phyloP scores from a whole-genome alignment of 805 yeast species.

The Wickerhamiella allomyrinae region DNA sequence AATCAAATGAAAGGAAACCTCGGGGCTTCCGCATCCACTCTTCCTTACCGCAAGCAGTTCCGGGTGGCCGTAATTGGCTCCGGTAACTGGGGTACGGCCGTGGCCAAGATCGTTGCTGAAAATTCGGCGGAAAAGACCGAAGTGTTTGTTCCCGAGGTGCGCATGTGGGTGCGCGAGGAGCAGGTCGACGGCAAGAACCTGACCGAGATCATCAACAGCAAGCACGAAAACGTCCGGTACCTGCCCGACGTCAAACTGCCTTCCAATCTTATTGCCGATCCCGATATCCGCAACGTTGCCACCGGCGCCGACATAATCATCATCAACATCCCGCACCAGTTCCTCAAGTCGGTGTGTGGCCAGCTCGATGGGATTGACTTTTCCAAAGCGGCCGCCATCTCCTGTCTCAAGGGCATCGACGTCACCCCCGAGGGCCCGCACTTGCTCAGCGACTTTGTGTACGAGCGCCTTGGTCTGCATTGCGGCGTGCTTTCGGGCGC shows the following conservation, averaged over 20 bases:
- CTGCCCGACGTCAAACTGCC: slow-evolving; percentile 84
- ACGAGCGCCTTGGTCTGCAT: slow-evolving; percentile 66
- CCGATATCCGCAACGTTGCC: slow-evolving; percentile 65
- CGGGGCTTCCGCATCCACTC: not conserved
- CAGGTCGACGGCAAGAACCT: slow-evolving; percentile 55
- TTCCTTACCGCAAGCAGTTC: slow-evolving; percentile 23
- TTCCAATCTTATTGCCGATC: slow-evolving; percentile 72
- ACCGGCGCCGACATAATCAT: slow-evolving; percentile 72
- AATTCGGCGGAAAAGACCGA: slow-evolving; percentile 59
- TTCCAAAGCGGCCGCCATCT: slow-evolving; percentile 68
- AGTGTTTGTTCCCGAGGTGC: slow-evolving; percentile 57
- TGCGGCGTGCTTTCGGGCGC: slow-evolving; percentile 98
- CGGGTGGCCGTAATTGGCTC: slow-evolving; percentile 76
- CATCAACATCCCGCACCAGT: slow-evolving; percentile 96
- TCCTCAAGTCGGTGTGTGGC: slow-evolving; percentile 59
- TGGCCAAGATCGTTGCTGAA: slow-evolving; percentile 90
- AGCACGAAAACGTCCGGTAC: slow-evolving; percentile 90
- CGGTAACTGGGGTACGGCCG: slow-evolving; percentile 97
- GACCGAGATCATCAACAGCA: slow-evolving; percentile 78
- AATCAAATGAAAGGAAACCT: not conserved
- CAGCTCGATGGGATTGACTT: slow-evolving; percentile 66
- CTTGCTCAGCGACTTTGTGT: slow-evolving; percentile 63
- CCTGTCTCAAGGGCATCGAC: slow-evolving; percentile 91
- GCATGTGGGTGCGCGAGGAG: slow-evolving; percentile 97
- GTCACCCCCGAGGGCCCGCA: slow-evolving; percentile 76